phyloP scores from a whole-genome alignment of 179 eudicot species.

The Beta lomatogona region DNA sequence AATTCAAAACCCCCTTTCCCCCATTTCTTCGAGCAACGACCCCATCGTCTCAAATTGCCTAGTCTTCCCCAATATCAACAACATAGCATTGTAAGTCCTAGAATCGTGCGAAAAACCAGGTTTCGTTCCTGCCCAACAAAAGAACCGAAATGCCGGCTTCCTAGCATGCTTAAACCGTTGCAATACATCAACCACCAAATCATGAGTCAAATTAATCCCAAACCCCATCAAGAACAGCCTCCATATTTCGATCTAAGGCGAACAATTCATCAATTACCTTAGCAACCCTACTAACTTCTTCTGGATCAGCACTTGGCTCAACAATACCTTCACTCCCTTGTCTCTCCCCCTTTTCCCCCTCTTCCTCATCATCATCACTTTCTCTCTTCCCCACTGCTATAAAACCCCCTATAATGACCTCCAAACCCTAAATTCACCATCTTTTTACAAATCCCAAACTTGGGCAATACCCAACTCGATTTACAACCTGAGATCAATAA shows the following conservation, averaged over 20 bases:
- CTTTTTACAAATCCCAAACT: slow-evolving; percentile 18
- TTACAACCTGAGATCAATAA: slow-evolving; percentile 8
- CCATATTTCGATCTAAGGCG: slow-evolving; percentile 85
- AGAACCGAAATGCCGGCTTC: slow-evolving; percentile 85
- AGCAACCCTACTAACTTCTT: slow-evolving; percentile 73
- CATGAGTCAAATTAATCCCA: slow-evolving; percentile 60
- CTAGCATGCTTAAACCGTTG: slow-evolving; percentile 76
- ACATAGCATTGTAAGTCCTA: slow-evolving; percentile 70
- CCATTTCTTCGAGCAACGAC: slow-evolving; percentile 80
- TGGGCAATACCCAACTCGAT: slow-evolving; percentile 16
- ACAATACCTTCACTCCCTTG: slow-evolving; percentile 17
- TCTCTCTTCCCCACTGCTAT: slow-evolving; percentile 33
- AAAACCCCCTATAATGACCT: slow-evolving; percentile 36
- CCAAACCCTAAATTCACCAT: slow-evolving; percentile 17
- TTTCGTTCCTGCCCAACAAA: slow-evolving; percentile 72
- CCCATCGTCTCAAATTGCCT: slow-evolving; percentile 91
- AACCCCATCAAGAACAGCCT: slow-evolving; percentile 80
- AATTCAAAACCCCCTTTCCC: slow-evolving; percentile 62
- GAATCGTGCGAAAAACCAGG: slow-evolving; percentile 68
- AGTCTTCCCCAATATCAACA: slow-evolving; percentile 70
- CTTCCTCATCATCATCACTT: slow-evolving; percentile 24
- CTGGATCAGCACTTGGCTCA: slow-evolving; percentile 51
- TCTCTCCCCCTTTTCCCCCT: slow-evolving; percentile 20
- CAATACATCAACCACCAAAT: slow-evolving; percentile 72
- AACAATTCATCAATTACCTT: slow-evolving; percentile 85